Evolutionary conservation across 1,139 yeast species (phyloP), one percentile per base, ranked within the genome.

Genomic region (Saccharomycopsis crataegensis): DNA sequence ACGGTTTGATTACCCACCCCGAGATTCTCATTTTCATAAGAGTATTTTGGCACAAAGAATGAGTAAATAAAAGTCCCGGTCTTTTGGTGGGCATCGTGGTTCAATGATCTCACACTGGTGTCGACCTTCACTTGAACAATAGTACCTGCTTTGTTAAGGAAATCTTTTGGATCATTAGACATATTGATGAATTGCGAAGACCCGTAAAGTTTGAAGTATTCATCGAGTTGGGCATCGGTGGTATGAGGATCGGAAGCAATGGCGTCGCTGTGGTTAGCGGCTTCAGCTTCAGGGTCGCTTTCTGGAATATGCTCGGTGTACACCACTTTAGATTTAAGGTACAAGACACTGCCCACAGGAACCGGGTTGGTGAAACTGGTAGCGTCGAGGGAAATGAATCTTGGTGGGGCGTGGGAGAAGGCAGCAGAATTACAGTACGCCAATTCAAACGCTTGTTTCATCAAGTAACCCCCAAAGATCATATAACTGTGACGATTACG

Each of bases 371-470:
- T 83, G 74, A 90, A 90, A 28, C 95, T 86, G 49, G 96, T 89
- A 31, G 95, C 84, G 67, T 90, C 97, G 62, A 90, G 76, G 2
- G 96, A 86, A 7, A 89, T 89, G 62, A 90, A 90, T 64, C 96
- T 76, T 43, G 97, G 96, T 51, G 85, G 82, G 11, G 91, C 82
- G 59, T 82, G 82, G 1, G 96, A 76, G 63, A 90, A 88, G 1
- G 94, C 88, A 6, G 96, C 96, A 11, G 96, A 88, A 16, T 94
- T 82, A 69, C 96, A 86, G 67, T 90, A 90, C 1, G 96, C 97
- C 62, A 90, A 78, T 67, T 90, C 97, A 67, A 90, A 90, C 4
- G 96, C 82, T 70, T 89, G 96, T 68, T 96, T 82, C 72, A 90
- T 78, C 64, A 90, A 73, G 65, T 90, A 90, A 33, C 97, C 97